These are phyloP conservation scores for Phytophthora vignae DNA, from an alignment of 352 stramenopile species.

Conservation along the genomic window DNA sequence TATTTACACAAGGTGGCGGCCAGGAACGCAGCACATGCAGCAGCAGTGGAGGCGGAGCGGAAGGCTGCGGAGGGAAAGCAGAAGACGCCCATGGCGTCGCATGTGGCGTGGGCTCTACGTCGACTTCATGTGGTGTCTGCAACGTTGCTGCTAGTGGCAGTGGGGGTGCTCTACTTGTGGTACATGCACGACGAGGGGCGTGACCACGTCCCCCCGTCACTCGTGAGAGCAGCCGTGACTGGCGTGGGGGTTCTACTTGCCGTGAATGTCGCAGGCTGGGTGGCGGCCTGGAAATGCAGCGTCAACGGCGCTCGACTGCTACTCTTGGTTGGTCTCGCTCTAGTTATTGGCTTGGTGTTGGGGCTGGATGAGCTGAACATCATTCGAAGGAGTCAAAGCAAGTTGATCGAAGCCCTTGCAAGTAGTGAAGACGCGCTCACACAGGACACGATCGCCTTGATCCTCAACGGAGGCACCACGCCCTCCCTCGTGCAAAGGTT, in stretches of 20 bases:
- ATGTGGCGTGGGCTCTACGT: constrained; percentile 40
- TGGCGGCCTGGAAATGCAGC: constrained; percentile 26
- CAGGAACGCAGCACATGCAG: constrained; percentile 36
- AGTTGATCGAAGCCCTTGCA: constrained; percentile 24
- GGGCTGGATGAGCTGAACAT: constrained; percentile 43
- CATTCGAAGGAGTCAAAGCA: constrained; percentile 42
- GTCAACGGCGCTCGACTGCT: constrained; percentile 25
- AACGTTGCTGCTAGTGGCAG: constrained; percentile 20
- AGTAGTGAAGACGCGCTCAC: constrained; percentile 24
- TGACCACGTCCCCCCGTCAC: background rate
- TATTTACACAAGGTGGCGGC: constrained; percentile 55
- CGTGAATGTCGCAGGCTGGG: constrained; percentile 35
- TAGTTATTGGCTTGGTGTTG: constrained; percentile 16
- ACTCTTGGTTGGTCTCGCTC: constrained; percentile 19
- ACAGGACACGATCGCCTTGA: constrained; percentile 21
- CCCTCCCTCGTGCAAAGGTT: constrained; percentile 63
- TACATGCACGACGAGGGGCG: constrained; percentile 4
- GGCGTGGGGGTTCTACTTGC: constrained; percentile 7
- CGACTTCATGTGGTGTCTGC: constrained; percentile 34
- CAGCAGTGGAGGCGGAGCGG: constrained; percentile 20
- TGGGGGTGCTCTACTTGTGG: constrained; percentile 24
- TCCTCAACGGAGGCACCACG: constrained; percentile 50
- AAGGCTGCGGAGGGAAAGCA: constrained; percentile 8
- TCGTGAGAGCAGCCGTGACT: constrained; percentile 5
- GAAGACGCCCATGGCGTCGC: constrained; percentile 30